Evolutionary conservation across 371 early-diverging fungal species (phyloP).

Genomic region (Fennellomyces sp.): DNA sequence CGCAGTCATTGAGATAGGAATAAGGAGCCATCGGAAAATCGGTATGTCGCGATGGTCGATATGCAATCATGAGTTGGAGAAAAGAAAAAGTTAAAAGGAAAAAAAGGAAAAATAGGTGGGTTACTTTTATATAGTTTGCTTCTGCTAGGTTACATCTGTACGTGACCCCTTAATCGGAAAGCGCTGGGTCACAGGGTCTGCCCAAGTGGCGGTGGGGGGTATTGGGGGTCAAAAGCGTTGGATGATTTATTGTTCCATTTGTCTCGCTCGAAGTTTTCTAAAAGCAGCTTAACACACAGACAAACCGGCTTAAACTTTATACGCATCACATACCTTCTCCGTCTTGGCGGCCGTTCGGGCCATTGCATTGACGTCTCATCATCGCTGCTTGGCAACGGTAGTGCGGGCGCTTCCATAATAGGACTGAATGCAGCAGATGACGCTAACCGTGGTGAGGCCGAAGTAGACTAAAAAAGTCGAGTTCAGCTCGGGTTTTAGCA

Average conservation of each 20-base stretch:
- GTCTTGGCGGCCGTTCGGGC: constrained; percentile 2
- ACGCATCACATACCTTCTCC: neutral
- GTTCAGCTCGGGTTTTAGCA: neutral
- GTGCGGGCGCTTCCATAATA: constrained; percentile 16
- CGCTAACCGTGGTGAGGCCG: neutral
- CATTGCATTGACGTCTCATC: neutral
- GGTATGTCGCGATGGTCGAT: neutral
- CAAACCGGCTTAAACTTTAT: neutral
- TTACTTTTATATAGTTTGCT: constrained; percentile 1
- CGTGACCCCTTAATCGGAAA: constrained; percentile 4
- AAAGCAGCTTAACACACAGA: neutral
- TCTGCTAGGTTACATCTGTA: neutral
- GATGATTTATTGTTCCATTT: neutral
- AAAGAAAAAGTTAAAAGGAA: neutral
- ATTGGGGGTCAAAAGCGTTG: neutral
- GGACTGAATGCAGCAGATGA: constrained; percentile 17
- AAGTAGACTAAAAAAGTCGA: neutral
- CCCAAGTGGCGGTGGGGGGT: neutral
- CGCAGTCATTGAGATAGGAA: neutral
- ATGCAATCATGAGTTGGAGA: neutral
- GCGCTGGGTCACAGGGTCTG: neutral
- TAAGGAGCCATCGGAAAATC: neutral
- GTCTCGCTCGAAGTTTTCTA: constrained; percentile 4
- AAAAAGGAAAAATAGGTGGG: neutral
- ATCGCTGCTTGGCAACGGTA: constrained; percentile 10